Base-by-base conservation (phyloP, 495 filamentous ascomycete genomes). In the Penicillium verhagenii region DNA sequence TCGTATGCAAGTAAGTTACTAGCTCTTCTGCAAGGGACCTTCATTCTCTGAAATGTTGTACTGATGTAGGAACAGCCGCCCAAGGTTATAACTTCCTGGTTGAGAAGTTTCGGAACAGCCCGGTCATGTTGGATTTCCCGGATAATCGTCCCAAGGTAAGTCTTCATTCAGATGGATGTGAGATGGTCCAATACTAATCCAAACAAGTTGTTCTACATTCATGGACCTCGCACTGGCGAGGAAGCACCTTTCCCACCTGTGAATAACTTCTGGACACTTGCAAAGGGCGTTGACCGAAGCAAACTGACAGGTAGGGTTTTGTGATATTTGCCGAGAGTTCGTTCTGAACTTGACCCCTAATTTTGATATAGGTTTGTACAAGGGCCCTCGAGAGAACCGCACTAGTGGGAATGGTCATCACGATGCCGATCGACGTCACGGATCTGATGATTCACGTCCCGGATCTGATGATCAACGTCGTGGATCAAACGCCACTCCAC, bases 51-150 rank as follows among this genome's bases (percentile, higher is more conserved):
- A 0, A 11, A 14, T 48, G 3, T 25, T 43, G 50, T 73, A 25
- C 75, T 28, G 13, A 43, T 25, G 10, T 29, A 37, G 16, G 4
- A 57, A 56, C 28, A 92, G 90, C 91, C 28, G 90, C 95, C 54
- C 94, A 98, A 73, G 94, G 93, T 35, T 85, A 86, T 56, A 93
- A 96, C 65, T 91, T 89, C 50, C 79, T 97, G 6, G 82, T 96
- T 28, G 86, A 94, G 63, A 96, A 97, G 60, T 97, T 98, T 71
- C 87, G 93, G 19, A 98, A 98, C 72, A 96, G 91, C 49, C 90
- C 89, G 4, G 91, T 98, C 13, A 97, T 97, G 89, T 74, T 91
- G 10, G 91, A 97, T 70, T 79, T 85, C 38, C 76, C 82, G 5
- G 84, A 85, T 19, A 93, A 88, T 64, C 87, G 92, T 9, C 93